Base-by-base conservation (phyloP, 768 basidiomycete species). In the Agrocybe chaxingu region DNA sequence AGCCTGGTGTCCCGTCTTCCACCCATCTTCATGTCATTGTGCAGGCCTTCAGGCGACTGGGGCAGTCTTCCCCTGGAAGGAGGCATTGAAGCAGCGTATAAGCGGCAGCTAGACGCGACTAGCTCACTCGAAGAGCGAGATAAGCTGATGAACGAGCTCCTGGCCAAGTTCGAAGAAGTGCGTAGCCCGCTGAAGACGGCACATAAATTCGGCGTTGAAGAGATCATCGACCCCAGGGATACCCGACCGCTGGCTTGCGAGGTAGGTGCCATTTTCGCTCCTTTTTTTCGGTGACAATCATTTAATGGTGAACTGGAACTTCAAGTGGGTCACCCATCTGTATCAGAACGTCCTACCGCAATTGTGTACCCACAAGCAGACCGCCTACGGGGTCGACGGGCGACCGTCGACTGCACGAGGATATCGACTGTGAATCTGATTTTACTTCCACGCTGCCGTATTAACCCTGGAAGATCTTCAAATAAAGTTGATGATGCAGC, bases 31-130 rank as follows among this genome's bases (percentile, higher is more conserved):
- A 38, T 33, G 13, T 50, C 11, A 10, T 8, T 46, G 7, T 11
- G 12, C 18, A 73, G 70, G 72, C 71, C 71, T 29, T 74, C 72
- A 3, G 71, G 70, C 1, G 72, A 73, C 52, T 73, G 70, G 72
- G 72, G 70, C 34, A 70, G 67, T 48, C 62, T 74, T 30, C 72
- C 72, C 3, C 57, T 74, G 8, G 72, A 72, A 60, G 72, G 71
- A 18, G 71, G 72, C 2, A 67, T 72, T 13, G 70, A 74, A 62
- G 71, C 72, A 8, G 72, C 71, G 0, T 73, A 71, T 49, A 73
- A 73, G 38, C 68, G 72, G 19, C 66, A 69, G 45, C 59, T 73
- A 0, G 68, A 73, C 29, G 52, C 62, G 12, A 58, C 60, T 8
- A 51, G 52, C 0, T 64, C 67, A 5, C 55, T 57, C 11, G 68